phyloP scores from a whole-genome alignment of 306 rosid genomes.

The Glycine tomentella region DNA sequence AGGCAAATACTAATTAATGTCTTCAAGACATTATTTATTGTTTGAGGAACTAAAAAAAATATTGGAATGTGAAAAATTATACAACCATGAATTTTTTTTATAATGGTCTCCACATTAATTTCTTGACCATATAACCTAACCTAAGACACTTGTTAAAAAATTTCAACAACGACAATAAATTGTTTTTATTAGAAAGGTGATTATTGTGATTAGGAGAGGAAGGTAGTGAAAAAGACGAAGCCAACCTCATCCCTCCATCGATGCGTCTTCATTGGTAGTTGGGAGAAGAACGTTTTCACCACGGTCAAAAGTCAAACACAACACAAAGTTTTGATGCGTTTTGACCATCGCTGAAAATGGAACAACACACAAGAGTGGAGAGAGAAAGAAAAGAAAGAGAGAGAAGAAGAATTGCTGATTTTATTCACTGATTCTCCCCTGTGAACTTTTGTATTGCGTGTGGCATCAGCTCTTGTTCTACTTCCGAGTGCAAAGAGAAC shows the following conservation, averaged over 20 bases:
- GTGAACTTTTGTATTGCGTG: constrained; percentile 27
- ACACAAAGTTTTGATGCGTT: background rate
- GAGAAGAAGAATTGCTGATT: background rate
- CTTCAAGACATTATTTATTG: too few relatives aligned
- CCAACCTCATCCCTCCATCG: background rate
- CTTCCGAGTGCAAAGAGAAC: background rate
- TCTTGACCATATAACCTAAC: too few relatives aligned
- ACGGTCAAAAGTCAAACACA: constrained; percentile 35
- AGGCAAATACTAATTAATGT: too few relatives aligned
- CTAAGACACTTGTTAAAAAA: too few relatives aligned
- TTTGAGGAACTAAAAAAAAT: too few relatives aligned
- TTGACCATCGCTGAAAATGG: constrained; percentile 44
- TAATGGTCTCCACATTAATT: too few relatives aligned
- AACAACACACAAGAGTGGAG: constrained; percentile 6
- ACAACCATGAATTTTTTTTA: too few relatives aligned
- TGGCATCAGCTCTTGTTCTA: constrained; percentile 22
- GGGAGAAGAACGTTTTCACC: constrained; percentile 26
- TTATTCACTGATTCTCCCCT: background rate
- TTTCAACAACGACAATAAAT: background rate
- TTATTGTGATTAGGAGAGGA: constrained; percentile 33
- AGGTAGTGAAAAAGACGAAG: constrained; percentile 23
- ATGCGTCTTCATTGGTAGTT: background rate
- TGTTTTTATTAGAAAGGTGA: constrained; percentile 7
- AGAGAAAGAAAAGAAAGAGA: background rate
- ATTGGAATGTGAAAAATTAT: too few relatives aligned